A percentile compares a stretch with the other conserved stretches of the same genome.
Evolutionary conservation across 1,139 yeast genomes (phyloP).

Genomic region (Maudiozyma humilis): DNA sequence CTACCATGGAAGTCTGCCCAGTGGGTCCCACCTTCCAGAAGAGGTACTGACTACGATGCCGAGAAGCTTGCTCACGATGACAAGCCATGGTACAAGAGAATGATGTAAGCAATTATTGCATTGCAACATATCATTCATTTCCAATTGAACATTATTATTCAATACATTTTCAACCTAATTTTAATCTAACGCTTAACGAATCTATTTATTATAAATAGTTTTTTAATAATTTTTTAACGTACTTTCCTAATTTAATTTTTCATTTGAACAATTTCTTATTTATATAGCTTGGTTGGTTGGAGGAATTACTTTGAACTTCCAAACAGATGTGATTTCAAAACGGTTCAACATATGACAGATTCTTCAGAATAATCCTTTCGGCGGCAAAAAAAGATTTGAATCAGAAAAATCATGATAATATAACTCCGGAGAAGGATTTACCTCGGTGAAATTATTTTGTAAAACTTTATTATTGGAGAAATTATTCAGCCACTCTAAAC

Average conservation of each 20-base stretch:
- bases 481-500: too few relatives aligned
- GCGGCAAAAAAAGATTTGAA: too few relatives aligned
- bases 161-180: constrained; percentile 3
- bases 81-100: constrained; percentile 10
- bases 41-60: constrained; percentile 10
- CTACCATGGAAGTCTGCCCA: constrained; percentile 12
- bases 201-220: constrained; percentile 4
- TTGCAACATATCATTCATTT: constrained; percentile 4
- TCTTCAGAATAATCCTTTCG: too few relatives aligned
- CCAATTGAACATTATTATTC: neutral
- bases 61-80: constrained; percentile 9
- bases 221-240: constrained; percentile 3
- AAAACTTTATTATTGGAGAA: too few relatives aligned
- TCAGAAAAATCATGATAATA: too few relatives aligned
- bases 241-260: neutral
- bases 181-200: constrained; percentile 3
- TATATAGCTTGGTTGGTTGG: too few relatives aligned
- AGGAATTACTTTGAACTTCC: too few relatives aligned
- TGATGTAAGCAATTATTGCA: constrained; percentile 4
- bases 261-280: neutral
- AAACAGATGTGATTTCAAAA: too few relatives aligned
- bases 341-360: too few relatives aligned
- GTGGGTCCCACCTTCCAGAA: constrained; percentile 13
- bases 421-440: too few relatives aligned
- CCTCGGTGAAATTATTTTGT: too few relatives aligned